Evolutionary conservation across 495 filamentous ascomycete species (phyloP).

Genomic region (Stereocaulon alpinum): DNA sequence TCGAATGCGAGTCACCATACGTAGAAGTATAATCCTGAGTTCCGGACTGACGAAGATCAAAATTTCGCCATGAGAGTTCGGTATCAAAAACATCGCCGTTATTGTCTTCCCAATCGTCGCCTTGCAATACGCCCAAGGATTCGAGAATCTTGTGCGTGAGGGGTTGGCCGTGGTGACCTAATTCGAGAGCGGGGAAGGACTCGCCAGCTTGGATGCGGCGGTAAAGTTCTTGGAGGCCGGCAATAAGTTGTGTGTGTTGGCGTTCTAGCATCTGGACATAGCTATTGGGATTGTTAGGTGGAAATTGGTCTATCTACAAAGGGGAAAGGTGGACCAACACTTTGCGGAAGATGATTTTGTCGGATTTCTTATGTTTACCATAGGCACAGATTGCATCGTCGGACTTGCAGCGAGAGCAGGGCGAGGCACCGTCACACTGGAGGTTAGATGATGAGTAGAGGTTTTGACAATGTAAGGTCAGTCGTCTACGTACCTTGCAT

Average conservation of each 20-base stretch:
- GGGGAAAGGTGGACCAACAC: conserved; percentile 33
- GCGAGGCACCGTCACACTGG: conserved; percentile 48
- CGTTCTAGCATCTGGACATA: conserved; percentile 62
- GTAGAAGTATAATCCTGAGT: not conserved
- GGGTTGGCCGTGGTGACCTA: conserved; percentile 44
- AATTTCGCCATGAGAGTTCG: not conserved
- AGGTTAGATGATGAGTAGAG: not conserved
- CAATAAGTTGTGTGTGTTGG: conserved; percentile 51
- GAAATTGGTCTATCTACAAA: not conserved
- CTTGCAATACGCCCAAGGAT: conserved; percentile 43
- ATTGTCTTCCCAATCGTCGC: conserved; percentile 19
- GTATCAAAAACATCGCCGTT: not conserved
- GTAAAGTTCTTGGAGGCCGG: conserved; percentile 52
- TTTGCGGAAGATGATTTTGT: conserved; percentile 50
- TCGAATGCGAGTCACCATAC: not conserved
- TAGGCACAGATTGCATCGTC: conserved; percentile 53
- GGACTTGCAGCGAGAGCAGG: conserved; percentile 46
- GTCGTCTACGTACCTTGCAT: conserved; percentile 41
- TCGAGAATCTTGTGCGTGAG: conserved; percentile 55
- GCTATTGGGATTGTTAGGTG: conserved; percentile 24
- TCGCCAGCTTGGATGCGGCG: conserved; percentile 41
- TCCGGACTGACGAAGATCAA: not conserved
- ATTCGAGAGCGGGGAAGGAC: conserved; percentile 42
- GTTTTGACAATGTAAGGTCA: conserved; percentile 14
- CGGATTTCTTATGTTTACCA: conserved; percentile 48